Evolutionary conservation across 1,139 yeast species (phyloP).

Genomic region (Lodderomyces jiufengensis): DNA sequence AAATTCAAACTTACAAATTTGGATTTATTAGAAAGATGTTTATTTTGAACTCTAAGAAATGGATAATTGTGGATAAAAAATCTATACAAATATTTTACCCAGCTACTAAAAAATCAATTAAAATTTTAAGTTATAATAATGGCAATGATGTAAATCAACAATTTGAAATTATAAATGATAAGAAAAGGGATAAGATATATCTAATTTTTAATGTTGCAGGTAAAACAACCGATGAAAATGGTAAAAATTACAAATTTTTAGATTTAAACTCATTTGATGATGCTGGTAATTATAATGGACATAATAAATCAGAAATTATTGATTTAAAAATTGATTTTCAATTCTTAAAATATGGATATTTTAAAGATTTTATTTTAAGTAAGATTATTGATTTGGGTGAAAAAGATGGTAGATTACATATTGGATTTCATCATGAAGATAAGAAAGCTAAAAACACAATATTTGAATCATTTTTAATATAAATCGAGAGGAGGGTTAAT

Average conservation of each 20-base stretch:
- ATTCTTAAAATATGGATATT: conserved; percentile 12
- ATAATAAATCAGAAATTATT: not conserved
- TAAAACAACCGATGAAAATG: too few relatives aligned
- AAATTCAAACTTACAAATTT: not conserved
- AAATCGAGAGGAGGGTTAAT: too few relatives aligned
- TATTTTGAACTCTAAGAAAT: not conserved
- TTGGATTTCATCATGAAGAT: conserved; percentile 13
- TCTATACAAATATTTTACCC: conserved; percentile 4
- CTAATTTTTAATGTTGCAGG: conserved; percentile 11
- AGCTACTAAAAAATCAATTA: not conserved
- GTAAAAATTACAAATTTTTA: not conserved
- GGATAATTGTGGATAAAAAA: conserved; percentile 3
- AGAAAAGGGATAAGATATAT: conserved; percentile 6
- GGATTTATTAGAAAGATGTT: conserved; percentile 4
- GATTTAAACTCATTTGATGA: not conserved
- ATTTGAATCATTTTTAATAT: conserved; percentile 12
- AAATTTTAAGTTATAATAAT: conserved; percentile 7
- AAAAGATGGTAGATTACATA: conserved; percentile 4
- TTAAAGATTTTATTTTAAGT: conserved; percentile 10
- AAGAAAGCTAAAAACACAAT: conserved; percentile 7
- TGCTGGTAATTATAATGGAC: not conserved
- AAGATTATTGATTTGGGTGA: conserved; percentile 10
- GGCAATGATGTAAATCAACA: conserved; percentile 12
- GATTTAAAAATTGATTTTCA: conserved; percentile 6
- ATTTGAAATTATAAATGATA: conserved; percentile 9